phyloP scores from a whole-genome alignment of 495 filamentous ascomycete genomes.

The Polyplosphaeria fusca region DNA sequence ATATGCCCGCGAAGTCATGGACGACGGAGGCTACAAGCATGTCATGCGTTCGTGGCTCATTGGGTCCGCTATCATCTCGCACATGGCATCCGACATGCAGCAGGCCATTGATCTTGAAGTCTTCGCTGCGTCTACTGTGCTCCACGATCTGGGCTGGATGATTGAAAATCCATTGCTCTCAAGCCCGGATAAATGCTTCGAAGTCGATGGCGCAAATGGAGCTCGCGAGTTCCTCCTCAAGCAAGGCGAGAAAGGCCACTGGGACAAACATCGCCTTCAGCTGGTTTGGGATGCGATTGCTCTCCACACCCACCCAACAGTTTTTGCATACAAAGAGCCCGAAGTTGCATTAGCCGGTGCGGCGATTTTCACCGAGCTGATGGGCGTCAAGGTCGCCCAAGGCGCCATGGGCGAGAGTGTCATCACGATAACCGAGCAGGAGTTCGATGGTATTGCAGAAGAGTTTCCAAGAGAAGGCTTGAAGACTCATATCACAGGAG shows the following conservation, averaged over 20 bases:
- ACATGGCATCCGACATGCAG: background rate
- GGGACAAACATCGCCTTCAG: conserved; percentile 44
- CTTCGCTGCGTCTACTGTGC: conserved; percentile 37
- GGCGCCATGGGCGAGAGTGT: background rate
- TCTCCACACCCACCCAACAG: conserved; percentile 42
- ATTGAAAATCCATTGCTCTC: conserved; percentile 32
- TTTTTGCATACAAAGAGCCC: conserved; percentile 44
- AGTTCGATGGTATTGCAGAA: conserved; percentile 35
- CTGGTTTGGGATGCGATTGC: conserved; percentile 47
- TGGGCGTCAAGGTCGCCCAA: conserved; percentile 28
- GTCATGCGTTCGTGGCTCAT: conserved; percentile 30
- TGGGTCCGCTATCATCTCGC: conserved; percentile 10
- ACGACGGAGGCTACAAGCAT: conserved; percentile 30
- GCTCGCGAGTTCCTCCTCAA: conserved; percentile 40
- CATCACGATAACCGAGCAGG: conserved; percentile 36
- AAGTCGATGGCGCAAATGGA: conserved; percentile 47
- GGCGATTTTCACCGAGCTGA: conserved; percentile 44
- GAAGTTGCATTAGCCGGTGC: conserved; percentile 39
- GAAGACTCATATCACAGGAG: conserved; percentile 37
- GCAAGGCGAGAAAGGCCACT: conserved; percentile 33
- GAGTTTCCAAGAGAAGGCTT: conserved; percentile 40
- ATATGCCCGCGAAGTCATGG: conserved; percentile 8
- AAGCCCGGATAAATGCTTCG: conserved; percentile 43
- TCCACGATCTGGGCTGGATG: conserved; percentile 43
- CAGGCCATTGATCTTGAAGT: conserved; percentile 36